Percentiles rank a stretch among this genome's conserved stretches.
These are phyloP conservation scores for Gentiana dahurica DNA, from an alignment of 257 asterid species.

Conservation along the genomic window DNA sequence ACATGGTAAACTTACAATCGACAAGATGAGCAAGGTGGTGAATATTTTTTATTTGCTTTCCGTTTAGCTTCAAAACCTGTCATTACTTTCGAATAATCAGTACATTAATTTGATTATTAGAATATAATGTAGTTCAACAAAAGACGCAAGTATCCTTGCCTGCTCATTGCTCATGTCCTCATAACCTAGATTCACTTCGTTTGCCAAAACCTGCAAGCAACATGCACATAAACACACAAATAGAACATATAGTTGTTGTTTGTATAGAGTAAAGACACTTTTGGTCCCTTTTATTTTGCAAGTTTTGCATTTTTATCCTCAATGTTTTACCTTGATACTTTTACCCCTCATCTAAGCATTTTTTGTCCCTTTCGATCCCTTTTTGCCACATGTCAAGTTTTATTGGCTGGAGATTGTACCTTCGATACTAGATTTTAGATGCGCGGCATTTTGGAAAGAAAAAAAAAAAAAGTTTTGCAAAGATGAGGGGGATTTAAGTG, in stretches of 20 bases:
- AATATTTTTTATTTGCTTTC: slow-evolving; percentile 67
- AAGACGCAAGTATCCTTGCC: slow-evolving; percentile 34
- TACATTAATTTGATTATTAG: neutral
- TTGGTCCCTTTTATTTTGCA: neutral
- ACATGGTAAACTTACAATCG: slow-evolving; percentile 50
- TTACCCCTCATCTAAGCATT: no score
- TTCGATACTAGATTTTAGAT: no score
- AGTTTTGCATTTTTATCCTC: no score
- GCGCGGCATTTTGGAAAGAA: no score
- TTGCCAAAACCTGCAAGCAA: slow-evolving; percentile 65
- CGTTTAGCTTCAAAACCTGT: slow-evolving; percentile 87
- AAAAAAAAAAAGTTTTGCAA: no score
- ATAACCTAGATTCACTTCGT: slow-evolving; percentile 88
- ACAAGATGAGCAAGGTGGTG: slow-evolving; percentile 88
- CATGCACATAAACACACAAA: slow-evolving; percentile 1
- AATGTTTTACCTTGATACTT: no score
- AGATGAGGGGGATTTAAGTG: no score
- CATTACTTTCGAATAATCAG: slow-evolving; percentile 9
- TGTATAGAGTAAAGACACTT: no score
- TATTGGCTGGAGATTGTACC: no score
- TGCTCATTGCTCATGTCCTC: slow-evolving; percentile 93
- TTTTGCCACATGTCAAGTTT: no score
- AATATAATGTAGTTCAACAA: neutral
- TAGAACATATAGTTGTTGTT: neutral
- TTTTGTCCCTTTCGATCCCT: no score